Base-by-base conservation (phyloP, 495 filamentous ascomycete species). In the Daldinia grandis region DNA sequence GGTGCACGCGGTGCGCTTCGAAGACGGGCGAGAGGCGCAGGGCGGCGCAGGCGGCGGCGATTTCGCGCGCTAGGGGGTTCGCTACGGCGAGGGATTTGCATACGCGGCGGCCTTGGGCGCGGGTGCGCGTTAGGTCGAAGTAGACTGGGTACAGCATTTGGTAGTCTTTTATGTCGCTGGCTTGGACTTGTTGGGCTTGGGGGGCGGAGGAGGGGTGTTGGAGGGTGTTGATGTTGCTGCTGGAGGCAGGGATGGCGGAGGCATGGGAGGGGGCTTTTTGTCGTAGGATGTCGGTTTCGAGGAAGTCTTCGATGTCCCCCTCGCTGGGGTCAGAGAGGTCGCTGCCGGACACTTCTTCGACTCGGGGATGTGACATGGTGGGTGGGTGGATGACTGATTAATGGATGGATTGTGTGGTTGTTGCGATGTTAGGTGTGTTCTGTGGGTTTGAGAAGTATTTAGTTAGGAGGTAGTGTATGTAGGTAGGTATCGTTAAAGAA, bases 111-210 rank as follows among this genome's bases (percentile, higher is more conserved):
- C 95, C 95, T 64, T 93, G 82, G 27, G 88, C 87, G 55, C 94
- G 90, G 10, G 88, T 86, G 44, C 95, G 90, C 5, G 82, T 82
- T 62, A 82, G 83, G 81, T 98, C 95, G 79, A 98, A 99, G 83
- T 99, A 98, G 62, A 98, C 68, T 0, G 95, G 95, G 83, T 98
- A 99, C 24, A 99, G 85, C 80, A 92, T 96, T 79, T 95, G 91
- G 81, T 90, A 94, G 70, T 88, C 82, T 49, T 84, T 77, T 57
- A 85, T 81, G 73, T 89, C 83, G 63, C 74, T 78, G 33, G 79
- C 79, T 69, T 77, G 81, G 5, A 69, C 74, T 67, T 80, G 81
- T 40, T 73, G 74, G 54, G 75, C 78, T 70, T 74, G 73, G 27
- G 68, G 67, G 24, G 74, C 42, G 33, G 73, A 33, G 54, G 71